A percentile compares a stretch with the other conserved stretches of the same genome.
Evolutionary conservation across 2,329 filamentous ascomycete genomes (phyloP).

Genomic region (Massarina eburnea): DNA sequence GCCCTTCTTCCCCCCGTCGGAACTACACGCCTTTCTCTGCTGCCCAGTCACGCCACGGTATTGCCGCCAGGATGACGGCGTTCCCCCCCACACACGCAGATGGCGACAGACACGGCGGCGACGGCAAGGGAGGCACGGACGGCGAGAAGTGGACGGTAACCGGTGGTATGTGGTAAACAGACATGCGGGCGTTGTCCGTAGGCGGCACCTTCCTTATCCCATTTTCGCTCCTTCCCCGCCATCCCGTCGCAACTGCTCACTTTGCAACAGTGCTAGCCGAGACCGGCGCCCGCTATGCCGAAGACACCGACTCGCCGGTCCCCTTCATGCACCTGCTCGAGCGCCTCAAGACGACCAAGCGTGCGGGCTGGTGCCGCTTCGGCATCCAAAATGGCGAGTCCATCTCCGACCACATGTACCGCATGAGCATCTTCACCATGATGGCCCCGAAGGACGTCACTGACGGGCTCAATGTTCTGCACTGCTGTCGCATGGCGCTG

Average conservation of each 20-base stretch:
- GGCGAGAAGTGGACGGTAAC: constrained; percentile 45
- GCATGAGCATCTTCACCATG: constrained; percentile 96
- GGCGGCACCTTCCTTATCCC: constrained; percentile 27
- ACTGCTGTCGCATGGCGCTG: constrained; percentile 93
- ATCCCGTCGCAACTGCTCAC: background rate
- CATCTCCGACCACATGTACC: constrained; percentile 98
- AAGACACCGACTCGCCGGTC: constrained; percentile 71
- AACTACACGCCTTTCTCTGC: too few species aligned
- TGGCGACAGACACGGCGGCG: constrained; percentile 37
- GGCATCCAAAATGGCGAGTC: constrained; percentile 77
- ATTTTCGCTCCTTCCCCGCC: background rate
- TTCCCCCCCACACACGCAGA: constrained; percentile 46
- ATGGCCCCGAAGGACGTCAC: constrained; percentile 77
- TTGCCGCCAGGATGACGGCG: too few species aligned
- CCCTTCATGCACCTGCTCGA: constrained; percentile 95
- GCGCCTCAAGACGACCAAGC: constrained; percentile 91
- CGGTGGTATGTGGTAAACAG: constrained; percentile 46
- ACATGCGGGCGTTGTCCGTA: constrained; percentile 32
- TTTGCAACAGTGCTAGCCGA: constrained; percentile 60
- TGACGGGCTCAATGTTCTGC: constrained; percentile 70
- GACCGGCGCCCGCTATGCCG: constrained; percentile 59
- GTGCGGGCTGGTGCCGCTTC: constrained; percentile 93
- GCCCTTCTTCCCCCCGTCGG: too few species aligned
- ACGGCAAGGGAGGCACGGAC: constrained; percentile 24
- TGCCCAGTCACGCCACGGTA: too few species aligned